Evolutionary conservation across 352 stramenopile species (phyloP).

Genomic region (Globisporangium sylvaticum): DNA sequence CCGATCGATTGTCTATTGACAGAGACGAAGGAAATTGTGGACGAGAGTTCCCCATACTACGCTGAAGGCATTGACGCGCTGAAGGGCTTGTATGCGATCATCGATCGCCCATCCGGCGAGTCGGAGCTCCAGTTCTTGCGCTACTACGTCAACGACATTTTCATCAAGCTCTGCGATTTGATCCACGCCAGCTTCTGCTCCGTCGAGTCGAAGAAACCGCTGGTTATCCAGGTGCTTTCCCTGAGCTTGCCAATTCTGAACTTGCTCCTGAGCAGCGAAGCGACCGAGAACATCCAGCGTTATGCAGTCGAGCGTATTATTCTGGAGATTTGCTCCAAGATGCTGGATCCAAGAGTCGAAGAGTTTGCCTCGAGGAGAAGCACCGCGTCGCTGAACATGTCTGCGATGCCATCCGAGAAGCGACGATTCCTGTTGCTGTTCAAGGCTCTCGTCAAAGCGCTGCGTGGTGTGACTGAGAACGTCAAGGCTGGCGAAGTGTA

Average conservation of each 20-base stretch:
- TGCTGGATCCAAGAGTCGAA: constrained; percentile 69
- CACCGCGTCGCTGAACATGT: constrained; percentile 32
- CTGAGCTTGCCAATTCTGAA: constrained; percentile 69
- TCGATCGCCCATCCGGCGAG: constrained; percentile 49
- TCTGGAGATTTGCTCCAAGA: constrained; percentile 68
- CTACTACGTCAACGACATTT: constrained; percentile 78
- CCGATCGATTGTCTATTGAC: constrained; percentile 71
- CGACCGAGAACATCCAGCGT: constrained; percentile 58
- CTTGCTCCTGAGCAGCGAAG: constrained; percentile 54
- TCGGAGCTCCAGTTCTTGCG: constrained; percentile 64
- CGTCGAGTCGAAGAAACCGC: constrained; percentile 52
- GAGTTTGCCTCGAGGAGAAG: constrained; percentile 43
- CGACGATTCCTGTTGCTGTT: constrained; percentile 66
- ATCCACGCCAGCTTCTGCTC: constrained; percentile 70
- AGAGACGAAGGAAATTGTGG: constrained; percentile 55
- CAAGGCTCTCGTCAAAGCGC: constrained; percentile 63
- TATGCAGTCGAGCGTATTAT: constrained; percentile 75
- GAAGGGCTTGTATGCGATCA: constrained; percentile 77
- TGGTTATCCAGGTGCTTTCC: constrained; percentile 68
- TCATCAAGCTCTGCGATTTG: constrained; percentile 65
- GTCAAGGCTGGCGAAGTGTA: constrained; percentile 69
- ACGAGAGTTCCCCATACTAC: constrained; percentile 46
- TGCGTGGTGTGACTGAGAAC: constrained; percentile 52
- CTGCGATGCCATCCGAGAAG: constrained; percentile 41
- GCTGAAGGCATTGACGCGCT: constrained; percentile 67